Percentiles rank a stretch among this genome's conserved stretches.
Conservation (phyloP, 352 stramenopile species). For the Globisporangium apiculatum region DNA sequence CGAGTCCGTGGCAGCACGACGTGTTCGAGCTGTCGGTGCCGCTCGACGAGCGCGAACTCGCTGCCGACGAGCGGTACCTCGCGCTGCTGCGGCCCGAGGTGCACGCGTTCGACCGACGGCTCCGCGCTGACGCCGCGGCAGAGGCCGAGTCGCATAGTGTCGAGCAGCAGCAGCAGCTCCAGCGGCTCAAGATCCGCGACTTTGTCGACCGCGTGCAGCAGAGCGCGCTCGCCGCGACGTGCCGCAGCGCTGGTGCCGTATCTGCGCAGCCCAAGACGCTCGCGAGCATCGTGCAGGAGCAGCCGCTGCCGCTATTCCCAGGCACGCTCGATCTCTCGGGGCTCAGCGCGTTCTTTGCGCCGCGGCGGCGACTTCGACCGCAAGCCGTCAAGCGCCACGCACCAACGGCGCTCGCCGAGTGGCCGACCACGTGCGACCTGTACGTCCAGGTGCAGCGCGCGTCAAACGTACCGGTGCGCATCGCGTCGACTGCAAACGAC, state of each 20-base stretch:
- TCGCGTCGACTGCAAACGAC: conserved; percentile 17
- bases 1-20: conserved; percentile 12
- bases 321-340: conserved; percentile 53
- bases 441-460: conserved; percentile 83
- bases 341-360: conserved; percentile 48
- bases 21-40: conserved; percentile 68
- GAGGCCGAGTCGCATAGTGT: conserved; percentile 26
- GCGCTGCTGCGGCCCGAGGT: conserved; percentile 57
- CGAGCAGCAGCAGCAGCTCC: conserved; percentile 35
- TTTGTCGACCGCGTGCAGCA: conserved; percentile 52
- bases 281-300: conserved; percentile 78
- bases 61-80: conserved; percentile 48
- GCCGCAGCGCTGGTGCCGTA: neutral
- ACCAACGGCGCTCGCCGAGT: conserved; percentile 31
- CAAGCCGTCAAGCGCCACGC: conserved; percentile 18
- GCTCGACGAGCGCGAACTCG: conserved; percentile 49
- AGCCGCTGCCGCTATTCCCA: conserved; percentile 71
- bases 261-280: conserved; percentile 24
- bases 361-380: conserved; percentile 41
- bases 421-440: conserved; percentile 57
- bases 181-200: conserved; percentile 50
- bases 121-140: conserved; percentile 38
- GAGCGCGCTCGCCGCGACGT: conserved; percentile 15
- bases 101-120: conserved; percentile 38
- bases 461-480: conserved; percentile 61